These are phyloP conservation scores for Wallacemonas sp. DNA, from an alignment of 208 protist genomes.

Conservation along the genomic window DNA sequence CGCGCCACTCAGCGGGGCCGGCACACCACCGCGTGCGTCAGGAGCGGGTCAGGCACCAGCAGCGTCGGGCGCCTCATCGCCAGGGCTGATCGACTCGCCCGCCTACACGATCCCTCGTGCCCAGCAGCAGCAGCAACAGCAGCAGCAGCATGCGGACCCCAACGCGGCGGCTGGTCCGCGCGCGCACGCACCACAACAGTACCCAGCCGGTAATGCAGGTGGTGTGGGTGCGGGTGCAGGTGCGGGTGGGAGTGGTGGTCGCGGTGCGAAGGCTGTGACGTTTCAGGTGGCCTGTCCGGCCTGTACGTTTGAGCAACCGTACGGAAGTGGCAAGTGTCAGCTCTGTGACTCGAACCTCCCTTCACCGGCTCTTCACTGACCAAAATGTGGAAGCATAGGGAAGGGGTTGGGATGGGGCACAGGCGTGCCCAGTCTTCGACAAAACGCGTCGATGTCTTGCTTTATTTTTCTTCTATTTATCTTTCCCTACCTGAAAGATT, in stretches of 20 bases:
- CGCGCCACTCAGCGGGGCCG: too few species aligned
- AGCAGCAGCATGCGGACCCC: neutral
- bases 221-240: neutral
- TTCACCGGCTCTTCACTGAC: neutral
- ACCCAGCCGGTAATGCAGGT: too few species aligned
- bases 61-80: neutral
- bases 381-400: too few species aligned
- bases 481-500: neutral
- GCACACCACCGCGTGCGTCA: too few species aligned
- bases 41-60: neutral
- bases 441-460: neutral
- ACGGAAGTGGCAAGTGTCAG: constrained; percentile 33
- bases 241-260: neutral
- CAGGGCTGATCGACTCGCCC: constrained; percentile 3
- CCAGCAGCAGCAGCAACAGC: too few species aligned
- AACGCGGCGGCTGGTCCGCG: neutral
- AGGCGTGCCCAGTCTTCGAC: neutral
- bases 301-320: constrained; percentile 49
- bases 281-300: constrained; percentile 34
- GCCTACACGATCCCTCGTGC: neutral
- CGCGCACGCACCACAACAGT: neutral
- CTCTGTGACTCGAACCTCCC: constrained; percentile 27
- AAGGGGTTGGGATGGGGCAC: neutral
- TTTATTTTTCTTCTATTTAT: constrained; percentile 11
- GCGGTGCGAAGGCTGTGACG: neutral